Base-by-base conservation (phyloP, 306 rosid species). In the Crataegus laevigata region DNA sequence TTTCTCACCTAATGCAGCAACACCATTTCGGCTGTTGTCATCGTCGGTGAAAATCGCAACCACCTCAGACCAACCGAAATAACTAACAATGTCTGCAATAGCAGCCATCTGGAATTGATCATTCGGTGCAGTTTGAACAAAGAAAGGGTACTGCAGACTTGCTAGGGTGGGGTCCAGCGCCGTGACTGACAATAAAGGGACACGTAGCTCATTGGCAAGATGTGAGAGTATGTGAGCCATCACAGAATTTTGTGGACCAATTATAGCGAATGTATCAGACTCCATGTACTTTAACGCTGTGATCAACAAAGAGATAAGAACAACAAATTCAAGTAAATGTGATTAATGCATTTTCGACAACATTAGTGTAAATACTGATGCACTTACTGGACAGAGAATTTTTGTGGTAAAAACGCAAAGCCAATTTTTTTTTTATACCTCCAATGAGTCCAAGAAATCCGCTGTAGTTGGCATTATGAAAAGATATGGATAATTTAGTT, bases 51-150 rank as follows among this genome's bases (percentile, higher is more conserved):
- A 87, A 59, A 87, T 24, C 1, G 87, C 85, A 3, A 78, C 66
- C 24, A 87, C 45, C 64, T 82, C 82, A 1, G 61, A 67, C 90
- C 90, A 87, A 68, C 82, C 77, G 3, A 74, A 82, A 72, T 82
- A 75, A 75, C 65, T 69, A 34, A 87, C 51, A 61, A 84, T 68
- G 15, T 82, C 88, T 17, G 86, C 88, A 24, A 87, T 82, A 69
- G 90, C 88, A n/a, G 77, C 34, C 86, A 87, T 82, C 77, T 87
- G 90, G 77, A 77, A 87, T 10, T 34, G 45, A 83, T 87, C 90
- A 60, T 82, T 87, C 5, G 90, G 90, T 34, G 88, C 90, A 21
- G 90, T 87, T 80, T 87, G 90, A 52, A 87, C 71, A 64, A 87
- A 84, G 75, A 71, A 87, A 29, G 90, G 90, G 82, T 79, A 80